A percentile compares a stretch with the other conserved stretches of the same genome.
These are phyloP conservation scores for Giardia muris DNA, from an alignment of 208 protist species.

Conservation along the genomic window DNA sequence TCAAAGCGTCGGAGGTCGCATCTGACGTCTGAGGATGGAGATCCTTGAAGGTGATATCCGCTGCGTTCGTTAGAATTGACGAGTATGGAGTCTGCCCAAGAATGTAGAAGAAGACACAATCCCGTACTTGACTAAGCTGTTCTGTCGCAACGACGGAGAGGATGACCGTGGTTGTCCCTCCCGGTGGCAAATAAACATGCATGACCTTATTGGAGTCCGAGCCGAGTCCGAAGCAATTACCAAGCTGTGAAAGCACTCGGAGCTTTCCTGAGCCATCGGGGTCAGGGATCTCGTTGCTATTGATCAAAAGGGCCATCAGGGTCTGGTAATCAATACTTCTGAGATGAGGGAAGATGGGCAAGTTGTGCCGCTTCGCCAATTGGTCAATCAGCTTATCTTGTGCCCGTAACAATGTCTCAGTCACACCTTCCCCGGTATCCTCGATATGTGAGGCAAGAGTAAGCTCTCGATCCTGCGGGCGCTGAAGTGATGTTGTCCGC, in stretches of 20 bases:
- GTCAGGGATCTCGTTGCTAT: background rate
- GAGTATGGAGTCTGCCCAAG: background rate
- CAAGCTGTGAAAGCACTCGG: background rate
- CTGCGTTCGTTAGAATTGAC: background rate
- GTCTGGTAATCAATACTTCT: background rate
- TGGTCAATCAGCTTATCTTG: background rate
- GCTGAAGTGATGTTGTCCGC: background rate
- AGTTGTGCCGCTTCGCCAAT: background rate
- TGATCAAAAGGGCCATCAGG: background rate
- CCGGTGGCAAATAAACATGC: background rate
- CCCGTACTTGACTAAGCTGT: background rate
- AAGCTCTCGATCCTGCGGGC: background rate
- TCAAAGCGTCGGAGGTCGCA: background rate
- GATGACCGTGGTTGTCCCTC: background rate
- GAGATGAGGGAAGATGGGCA: background rate
- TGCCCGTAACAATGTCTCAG: background rate
- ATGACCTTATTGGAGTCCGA: background rate
- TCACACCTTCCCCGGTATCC: background rate
- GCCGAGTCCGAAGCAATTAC: background rate
- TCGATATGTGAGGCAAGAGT: background rate
- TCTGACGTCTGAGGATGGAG: background rate
- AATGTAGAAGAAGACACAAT: background rate
- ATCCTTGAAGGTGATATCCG: background rate
- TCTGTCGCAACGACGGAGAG: background rate
- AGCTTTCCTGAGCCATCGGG: background rate